Conservation (phyloP, 2,329 filamentous ascomycete genomes). For the Pestalotiopsis sp. region DNA sequence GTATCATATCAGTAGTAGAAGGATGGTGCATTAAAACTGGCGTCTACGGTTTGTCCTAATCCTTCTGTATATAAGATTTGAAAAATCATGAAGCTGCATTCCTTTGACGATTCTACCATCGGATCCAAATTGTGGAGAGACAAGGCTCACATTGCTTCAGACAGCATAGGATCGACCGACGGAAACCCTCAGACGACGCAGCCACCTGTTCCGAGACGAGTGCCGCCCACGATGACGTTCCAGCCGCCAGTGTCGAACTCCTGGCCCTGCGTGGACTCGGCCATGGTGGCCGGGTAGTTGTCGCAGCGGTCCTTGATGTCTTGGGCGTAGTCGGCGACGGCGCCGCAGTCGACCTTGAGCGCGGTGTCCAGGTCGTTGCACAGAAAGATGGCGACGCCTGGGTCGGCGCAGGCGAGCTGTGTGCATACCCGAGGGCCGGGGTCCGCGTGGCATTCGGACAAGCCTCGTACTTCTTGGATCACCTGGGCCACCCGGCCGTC, state of each 20-base stretch:
- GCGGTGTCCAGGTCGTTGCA: constrained; percentile 3
- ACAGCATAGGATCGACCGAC: not conserved
- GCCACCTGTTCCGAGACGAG: not conserved
- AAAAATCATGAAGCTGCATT: not conserved
- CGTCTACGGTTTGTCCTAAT: constrained; percentile 34
- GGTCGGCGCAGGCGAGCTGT: not conserved
- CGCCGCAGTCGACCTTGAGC: not conserved
- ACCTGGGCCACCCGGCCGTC: not conserved
- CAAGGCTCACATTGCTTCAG: not conserved
- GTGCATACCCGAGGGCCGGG: not conserved
- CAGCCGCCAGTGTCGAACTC: constrained; percentile 3
- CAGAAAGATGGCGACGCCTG: not conserved
- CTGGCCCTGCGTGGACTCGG: not conserved
- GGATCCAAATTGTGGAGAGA: not conserved
- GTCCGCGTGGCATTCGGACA: not conserved
- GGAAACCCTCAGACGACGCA: not conserved
- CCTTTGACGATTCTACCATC: not conserved
- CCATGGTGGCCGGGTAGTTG: not conserved
- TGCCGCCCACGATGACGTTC: not conserved
- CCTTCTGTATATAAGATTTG: constrained; percentile 21
- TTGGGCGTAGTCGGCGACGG: constrained; percentile 5
- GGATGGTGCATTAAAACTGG: constrained; percentile 46
- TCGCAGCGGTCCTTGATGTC: constrained; percentile 6
- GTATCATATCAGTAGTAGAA: constrained; percentile 46
- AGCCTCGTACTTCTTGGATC: not conserved